Percentiles rank a stretch among this genome's conserved stretches.
phyloP scores from a whole-genome alignment of 352 stramenopile genomes.

The Phytopythium montanum region DNA sequence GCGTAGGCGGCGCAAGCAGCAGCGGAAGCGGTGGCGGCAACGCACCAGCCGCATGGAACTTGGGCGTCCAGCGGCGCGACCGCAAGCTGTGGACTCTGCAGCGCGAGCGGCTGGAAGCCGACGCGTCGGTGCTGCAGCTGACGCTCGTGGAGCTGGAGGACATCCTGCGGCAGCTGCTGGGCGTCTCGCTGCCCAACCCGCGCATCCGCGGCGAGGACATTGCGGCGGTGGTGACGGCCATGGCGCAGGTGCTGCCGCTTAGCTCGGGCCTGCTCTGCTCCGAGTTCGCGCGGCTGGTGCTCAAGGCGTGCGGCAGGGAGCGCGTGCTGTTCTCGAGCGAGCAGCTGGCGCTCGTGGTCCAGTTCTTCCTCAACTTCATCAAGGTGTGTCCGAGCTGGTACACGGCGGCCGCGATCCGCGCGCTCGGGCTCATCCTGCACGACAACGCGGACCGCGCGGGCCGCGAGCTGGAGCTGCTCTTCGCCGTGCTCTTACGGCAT shows the following conservation, averaged over 20 bases:
- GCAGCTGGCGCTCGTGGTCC: conserved; percentile 58
- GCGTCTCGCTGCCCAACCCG: conserved; percentile 52
- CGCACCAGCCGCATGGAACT: conserved; percentile 35
- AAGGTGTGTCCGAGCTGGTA: conserved; percentile 75
- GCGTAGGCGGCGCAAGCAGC: background rate
- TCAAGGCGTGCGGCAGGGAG: conserved; percentile 75
- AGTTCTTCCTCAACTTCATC: conserved; percentile 76
- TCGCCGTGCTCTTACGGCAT: conserved; percentile 65
- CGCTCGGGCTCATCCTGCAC: conserved; percentile 67
- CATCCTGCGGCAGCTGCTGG: conserved; percentile 69
- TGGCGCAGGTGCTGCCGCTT: conserved; percentile 59
- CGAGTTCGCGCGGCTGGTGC: conserved; percentile 73
- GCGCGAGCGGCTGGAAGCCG: conserved; percentile 51
- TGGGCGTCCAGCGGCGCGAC: conserved; percentile 58
- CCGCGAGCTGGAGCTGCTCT: conserved; percentile 58
- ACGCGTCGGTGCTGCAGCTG: conserved; percentile 48
- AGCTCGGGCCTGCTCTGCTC: conserved; percentile 73
- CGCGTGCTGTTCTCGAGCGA: conserved; percentile 55
- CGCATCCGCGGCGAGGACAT: conserved; percentile 69
- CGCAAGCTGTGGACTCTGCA: conserved; percentile 59
- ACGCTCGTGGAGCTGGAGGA: conserved; percentile 79
- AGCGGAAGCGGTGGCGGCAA: background rate
- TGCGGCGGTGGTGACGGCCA: conserved; percentile 48
- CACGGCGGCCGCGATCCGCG: conserved; percentile 59
- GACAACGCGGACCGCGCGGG: conserved; percentile 75